Percentiles rank a stretch among this genome's conserved stretches.
phyloP scores from a whole-genome alignment of 768 basidiomycete species.

The Calocera viscosa region DNA sequence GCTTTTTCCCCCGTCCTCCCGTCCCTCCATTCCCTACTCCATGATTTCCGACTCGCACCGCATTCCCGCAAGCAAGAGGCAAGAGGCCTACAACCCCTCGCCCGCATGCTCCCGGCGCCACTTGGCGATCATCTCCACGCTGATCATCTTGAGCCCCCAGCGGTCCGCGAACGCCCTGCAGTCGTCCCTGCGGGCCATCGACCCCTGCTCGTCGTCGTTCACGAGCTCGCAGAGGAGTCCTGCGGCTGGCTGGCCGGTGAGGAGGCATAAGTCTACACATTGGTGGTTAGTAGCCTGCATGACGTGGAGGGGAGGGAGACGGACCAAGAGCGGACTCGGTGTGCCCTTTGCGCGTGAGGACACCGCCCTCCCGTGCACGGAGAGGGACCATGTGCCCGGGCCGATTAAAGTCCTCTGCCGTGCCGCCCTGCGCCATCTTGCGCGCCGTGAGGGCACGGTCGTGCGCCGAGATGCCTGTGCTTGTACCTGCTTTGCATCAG shows the following conservation, averaged over 20 bases:
- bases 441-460: constrained; percentile 83
- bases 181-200: constrained; percentile 91
- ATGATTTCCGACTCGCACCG: no score
- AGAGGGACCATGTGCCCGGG: constrained; percentile 95
- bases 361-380: constrained; percentile 73
- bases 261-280: constrained; percentile 56
- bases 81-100: not conserved
- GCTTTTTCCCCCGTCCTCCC: not conserved
- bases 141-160: constrained; percentile 90
- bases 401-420: constrained; percentile 63
- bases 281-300: not conserved
- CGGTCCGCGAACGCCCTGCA: constrained; percentile 80
- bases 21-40: no score
- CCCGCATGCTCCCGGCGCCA: constrained; percentile 22
- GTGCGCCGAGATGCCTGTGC: constrained; percentile 93
- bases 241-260: constrained; percentile 54
- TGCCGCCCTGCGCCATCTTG: constrained; percentile 46
- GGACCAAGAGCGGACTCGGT: constrained; percentile 70
- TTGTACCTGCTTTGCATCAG: constrained; percentile 46
- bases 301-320: constrained; percentile 16
- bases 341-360: constrained; percentile 78
- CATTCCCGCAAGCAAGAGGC: not conserved
- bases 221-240: constrained; percentile 92
- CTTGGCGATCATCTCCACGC: constrained; percentile 50
- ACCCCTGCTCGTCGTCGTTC: constrained; percentile 76